Conservation (phyloP, 495 filamentous ascomycete species). For the Aspergillus mulundensis region DNA sequence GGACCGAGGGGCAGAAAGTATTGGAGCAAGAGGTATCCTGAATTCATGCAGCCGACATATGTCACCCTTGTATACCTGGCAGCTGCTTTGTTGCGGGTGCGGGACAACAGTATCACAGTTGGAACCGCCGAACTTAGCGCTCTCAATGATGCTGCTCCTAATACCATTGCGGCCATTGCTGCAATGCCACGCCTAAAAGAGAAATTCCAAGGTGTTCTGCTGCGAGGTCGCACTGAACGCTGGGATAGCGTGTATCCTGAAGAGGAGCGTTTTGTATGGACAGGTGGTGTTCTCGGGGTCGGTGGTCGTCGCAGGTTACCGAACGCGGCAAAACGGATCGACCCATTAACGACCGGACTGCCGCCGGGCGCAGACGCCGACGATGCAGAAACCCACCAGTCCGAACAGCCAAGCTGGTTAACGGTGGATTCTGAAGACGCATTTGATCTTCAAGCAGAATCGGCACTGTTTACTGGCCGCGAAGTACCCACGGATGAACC, state of each 20-base stretch:
- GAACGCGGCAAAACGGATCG: background rate
- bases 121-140: slow-evolving; percentile 28
- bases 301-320: slow-evolving; percentile 16
- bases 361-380: background rate
- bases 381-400: background rate
- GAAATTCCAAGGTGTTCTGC: slow-evolving; percentile 36
- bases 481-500: slow-evolving; percentile 13
- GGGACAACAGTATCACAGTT: slow-evolving; percentile 30
- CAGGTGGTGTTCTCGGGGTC: slow-evolving; percentile 27
- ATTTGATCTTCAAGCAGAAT: slow-evolving; percentile 27
- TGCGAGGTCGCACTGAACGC: slow-evolving; percentile 24
- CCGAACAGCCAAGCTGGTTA: background rate
- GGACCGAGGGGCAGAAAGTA: slow-evolving; percentile 25
- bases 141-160: slow-evolving; percentile 40
- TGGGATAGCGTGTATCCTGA: slow-evolving; percentile 3
- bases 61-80: slow-evolving; percentile 53
- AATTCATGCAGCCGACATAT: slow-evolving; percentile 49
- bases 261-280: slow-evolving; percentile 27
- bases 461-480: slow-evolving; percentile 11
- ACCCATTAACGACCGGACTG: background rate
- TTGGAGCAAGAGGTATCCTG: slow-evolving; percentile 36
- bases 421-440: slow-evolving; percentile 21
- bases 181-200: slow-evolving; percentile 51
- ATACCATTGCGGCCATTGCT: slow-evolving; percentile 47
- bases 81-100: slow-evolving; percentile 39